Evolutionary conservation across 2,329 filamentous ascomycete species (phyloP).

Genomic region (Aspergillus nomiae): DNA sequence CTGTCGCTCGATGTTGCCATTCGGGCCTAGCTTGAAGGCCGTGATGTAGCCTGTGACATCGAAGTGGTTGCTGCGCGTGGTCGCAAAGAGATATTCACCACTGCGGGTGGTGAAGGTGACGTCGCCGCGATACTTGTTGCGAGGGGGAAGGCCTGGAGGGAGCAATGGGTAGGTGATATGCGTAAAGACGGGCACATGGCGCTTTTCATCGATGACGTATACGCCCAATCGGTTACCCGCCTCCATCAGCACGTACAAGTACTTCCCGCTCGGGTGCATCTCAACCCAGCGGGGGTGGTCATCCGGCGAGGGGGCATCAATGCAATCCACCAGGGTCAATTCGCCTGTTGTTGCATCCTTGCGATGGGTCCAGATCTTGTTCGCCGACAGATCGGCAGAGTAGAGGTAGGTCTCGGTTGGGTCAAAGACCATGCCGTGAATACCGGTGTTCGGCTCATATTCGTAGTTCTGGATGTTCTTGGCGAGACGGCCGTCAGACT

Average conservation of each 20-base stretch:
- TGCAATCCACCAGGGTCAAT: conserved; percentile 69
- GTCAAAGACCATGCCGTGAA: conserved; percentile 54
- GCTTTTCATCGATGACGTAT: conserved; percentile 74
- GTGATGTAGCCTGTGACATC: conserved; percentile 80
- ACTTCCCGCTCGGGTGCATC: conserved; percentile 74
- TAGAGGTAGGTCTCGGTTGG: conserved; percentile 49
- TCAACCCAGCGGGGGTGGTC: conserved; percentile 90
- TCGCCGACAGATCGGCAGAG: conserved; percentile 51
- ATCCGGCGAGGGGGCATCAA: conserved; percentile 68
- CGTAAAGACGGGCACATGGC: conserved; percentile 77
- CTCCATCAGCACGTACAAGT: conserved; percentile 87
- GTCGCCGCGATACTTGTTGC: conserved; percentile 75
- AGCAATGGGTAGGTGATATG: conserved; percentile 76
- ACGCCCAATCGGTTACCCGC: conserved; percentile 81
- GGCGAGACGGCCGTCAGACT: conserved; percentile 43
- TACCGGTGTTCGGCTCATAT: conserved; percentile 47
- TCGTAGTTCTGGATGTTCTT: conserved; percentile 50
- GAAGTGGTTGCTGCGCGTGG: conserved; percentile 75
- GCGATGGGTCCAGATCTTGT: conserved; percentile 75
- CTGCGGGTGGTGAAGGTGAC: conserved; percentile 74
- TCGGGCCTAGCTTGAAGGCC: conserved; percentile 70
- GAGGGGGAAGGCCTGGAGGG: conserved; percentile 57
- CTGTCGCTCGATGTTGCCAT: conserved; percentile 74
- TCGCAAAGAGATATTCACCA: conserved; percentile 78
- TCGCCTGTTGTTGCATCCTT: conserved; percentile 64